phyloP scores from a whole-genome alignment of 2,329 filamentous ascomycete species.

The Cyphellophora europaea region DNA sequence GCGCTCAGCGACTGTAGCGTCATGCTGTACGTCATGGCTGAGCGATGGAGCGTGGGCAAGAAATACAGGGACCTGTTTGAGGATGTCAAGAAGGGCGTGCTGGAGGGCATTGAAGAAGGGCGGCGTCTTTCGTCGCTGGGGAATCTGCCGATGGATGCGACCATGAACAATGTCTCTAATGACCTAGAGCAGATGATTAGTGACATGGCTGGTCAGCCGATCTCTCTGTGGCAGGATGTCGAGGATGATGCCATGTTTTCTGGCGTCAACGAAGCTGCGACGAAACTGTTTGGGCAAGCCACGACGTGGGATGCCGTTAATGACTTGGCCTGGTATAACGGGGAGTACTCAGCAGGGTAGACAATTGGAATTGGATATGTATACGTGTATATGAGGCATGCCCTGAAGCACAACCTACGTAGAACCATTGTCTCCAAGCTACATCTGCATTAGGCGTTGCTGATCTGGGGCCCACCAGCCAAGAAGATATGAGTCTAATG shows the following conservation, averaged over 20 bases:
- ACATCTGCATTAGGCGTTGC: too few relatives aligned
- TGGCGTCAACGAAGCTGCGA: neutral
- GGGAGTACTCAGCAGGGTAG: too few relatives aligned
- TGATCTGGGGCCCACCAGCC: too few relatives aligned
- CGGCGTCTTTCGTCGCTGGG: constrained; percentile 1
- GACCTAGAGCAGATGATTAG: neutral
- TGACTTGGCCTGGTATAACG: too few relatives aligned
- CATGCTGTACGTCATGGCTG: constrained; percentile 5
- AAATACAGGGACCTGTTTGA: constrained; percentile 6
- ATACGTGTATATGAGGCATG: too few relatives aligned
- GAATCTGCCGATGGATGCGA: neutral
- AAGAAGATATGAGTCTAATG: too few relatives aligned
- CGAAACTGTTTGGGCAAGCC: too few relatives aligned
- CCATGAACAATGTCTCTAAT: neutral
- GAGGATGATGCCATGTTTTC: neutral
- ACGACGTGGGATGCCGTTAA: too few relatives aligned
- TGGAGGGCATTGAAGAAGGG: constrained; percentile 1
- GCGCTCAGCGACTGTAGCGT: constrained; percentile 4
- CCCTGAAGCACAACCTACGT: too few relatives aligned
- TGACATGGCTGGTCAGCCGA: neutral
- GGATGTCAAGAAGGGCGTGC: constrained; percentile 1
- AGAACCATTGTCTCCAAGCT: too few relatives aligned
- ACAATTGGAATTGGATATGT: too few relatives aligned
- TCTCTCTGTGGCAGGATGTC: neutral
- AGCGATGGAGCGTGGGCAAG: neutral